Conservation (phyloP, 495 filamentous ascomycete genomes). For the Venustampulla echinocandica region DNA sequence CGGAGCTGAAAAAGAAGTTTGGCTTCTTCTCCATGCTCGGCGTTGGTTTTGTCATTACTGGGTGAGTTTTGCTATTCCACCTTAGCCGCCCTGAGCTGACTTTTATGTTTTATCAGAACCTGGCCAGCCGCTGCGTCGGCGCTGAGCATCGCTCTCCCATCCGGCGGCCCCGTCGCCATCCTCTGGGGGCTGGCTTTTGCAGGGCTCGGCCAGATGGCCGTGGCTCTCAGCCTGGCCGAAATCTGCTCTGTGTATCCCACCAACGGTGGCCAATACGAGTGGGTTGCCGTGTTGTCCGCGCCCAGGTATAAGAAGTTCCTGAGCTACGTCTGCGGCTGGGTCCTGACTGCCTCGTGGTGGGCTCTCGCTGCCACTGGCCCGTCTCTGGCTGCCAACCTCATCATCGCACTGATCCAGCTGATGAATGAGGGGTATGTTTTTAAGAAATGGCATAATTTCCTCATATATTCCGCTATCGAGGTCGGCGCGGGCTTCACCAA, state of each 20-base stretch:
- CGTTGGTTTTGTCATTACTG: conserved; percentile 52
- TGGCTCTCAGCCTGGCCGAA: conserved; percentile 40
- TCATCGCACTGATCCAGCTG: conserved; percentile 22
- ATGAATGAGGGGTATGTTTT: conserved; percentile 36
- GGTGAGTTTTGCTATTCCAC: conserved; percentile 51
- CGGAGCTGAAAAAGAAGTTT: conserved; percentile 53
- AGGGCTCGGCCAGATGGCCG: conserved; percentile 32
- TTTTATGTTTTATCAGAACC: too few species aligned
- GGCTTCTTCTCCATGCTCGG: conserved; percentile 48
- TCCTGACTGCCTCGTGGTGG: conserved; percentile 32
- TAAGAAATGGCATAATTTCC: conserved; percentile 63
- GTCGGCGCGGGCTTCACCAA: conserved; percentile 58
- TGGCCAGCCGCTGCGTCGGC: conserved; percentile 41
- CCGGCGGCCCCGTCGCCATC: conserved; percentile 8
- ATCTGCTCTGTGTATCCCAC: conserved; percentile 44
- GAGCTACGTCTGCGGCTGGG: conserved; percentile 24
- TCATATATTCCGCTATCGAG: conserved; percentile 62
- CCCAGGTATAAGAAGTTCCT: conserved; percentile 24
- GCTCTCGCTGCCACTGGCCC: conserved; percentile 31
- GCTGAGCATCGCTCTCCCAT: conserved; percentile 36
- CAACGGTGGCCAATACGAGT: conserved; percentile 45
- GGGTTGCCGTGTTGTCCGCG: conserved; percentile 32
- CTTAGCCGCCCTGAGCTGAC: conserved; percentile 44
- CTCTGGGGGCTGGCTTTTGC: conserved; percentile 19
- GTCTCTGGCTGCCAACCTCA: conserved; percentile 25